Percentiles rank a stretch among this genome's conserved stretches.
Conservation (phyloP, 2,329 filamentous ascomycete species). For the Aspergillus thermomutatus region DNA sequence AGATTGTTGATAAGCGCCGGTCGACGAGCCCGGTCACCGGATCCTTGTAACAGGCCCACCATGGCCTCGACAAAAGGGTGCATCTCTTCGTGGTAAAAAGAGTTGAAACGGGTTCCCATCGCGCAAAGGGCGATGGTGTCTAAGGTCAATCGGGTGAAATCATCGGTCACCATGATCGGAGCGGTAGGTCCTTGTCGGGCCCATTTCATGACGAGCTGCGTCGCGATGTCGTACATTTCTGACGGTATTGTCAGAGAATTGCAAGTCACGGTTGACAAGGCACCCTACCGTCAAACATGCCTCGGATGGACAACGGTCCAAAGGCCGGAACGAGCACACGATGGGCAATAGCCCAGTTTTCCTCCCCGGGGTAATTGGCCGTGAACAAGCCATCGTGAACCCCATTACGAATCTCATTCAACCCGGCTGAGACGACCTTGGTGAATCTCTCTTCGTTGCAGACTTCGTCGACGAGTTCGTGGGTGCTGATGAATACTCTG, state of each 20-base stretch:
- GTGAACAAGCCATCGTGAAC: constrained; percentile 67
- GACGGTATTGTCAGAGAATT: not conserved
- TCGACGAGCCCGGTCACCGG: constrained; percentile 49
- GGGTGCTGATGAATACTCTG: constrained; percentile 49
- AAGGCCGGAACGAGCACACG: constrained; percentile 47
- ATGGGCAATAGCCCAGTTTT: constrained; percentile 64
- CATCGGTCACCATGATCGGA: constrained; percentile 60
- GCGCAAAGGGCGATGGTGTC: constrained; percentile 69
- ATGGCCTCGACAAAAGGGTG: constrained; percentile 70
- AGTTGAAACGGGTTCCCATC: constrained; percentile 73
- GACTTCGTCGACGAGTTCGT: constrained; percentile 58
- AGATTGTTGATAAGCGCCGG: constrained; percentile 47
- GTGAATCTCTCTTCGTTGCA: constrained; percentile 65
- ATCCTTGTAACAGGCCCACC: constrained; percentile 60
- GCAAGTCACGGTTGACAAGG: not conserved
- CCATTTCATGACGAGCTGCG: constrained; percentile 42
- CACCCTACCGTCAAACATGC: constrained; percentile 40
- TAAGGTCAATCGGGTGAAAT: constrained; percentile 70
- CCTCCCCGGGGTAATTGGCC: constrained; percentile 41
- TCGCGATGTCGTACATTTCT: constrained; percentile 41
- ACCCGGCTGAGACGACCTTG: constrained; percentile 52
- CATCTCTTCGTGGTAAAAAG: constrained; percentile 64
- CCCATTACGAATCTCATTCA: constrained; percentile 58
- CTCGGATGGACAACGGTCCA: constrained; percentile 43
- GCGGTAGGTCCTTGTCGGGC: constrained; percentile 50